Evolutionary conservation across 192 early-diverging fungal genomes (phyloP).

Genomic region (Irineochytrium annulatum): DNA sequence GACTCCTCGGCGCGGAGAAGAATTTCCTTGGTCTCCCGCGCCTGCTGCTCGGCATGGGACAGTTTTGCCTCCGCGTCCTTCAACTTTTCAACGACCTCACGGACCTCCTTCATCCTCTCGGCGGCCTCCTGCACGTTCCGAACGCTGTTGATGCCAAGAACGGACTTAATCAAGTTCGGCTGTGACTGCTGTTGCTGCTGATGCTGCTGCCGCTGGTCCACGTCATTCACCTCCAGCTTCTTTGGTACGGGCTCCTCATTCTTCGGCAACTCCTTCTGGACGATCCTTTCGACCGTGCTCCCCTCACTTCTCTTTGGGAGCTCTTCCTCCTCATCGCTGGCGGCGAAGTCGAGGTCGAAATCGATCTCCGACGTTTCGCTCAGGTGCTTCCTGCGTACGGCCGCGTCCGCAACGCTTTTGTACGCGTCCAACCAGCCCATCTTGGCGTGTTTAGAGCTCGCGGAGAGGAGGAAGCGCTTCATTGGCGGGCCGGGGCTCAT

Average conservation of each 20-base stretch:
- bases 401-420: slow-evolving; percentile 20
- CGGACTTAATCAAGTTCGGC: too few species aligned
- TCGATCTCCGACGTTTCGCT: slow-evolving; percentile 15
- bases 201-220: background rate
- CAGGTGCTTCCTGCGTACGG: slow-evolving; percentile 37
- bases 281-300: background rate
- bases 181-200: background rate
- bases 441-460: slow-evolving; percentile 28
- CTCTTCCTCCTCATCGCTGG: slow-evolving; percentile 29
- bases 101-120: too few species aligned
- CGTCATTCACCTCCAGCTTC: background rate
- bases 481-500: background rate
- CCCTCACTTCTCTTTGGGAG: background rate
- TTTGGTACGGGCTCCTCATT: background rate
- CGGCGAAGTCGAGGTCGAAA: background rate
- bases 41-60: too few species aligned
- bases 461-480: slow-evolving; percentile 39
- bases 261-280: too few species aligned
- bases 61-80: too few species aligned
- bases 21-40: too few species aligned
- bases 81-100: slow-evolving; percentile 1
- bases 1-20: too few species aligned
- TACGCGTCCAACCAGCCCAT: slow-evolving; percentile 48
- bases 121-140: too few species aligned
- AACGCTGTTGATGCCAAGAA: too few species aligned